Evolutionary conservation across 2,329 filamentous ascomycete genomes (phyloP).

Genomic region (Cercospora canescens): DNA sequence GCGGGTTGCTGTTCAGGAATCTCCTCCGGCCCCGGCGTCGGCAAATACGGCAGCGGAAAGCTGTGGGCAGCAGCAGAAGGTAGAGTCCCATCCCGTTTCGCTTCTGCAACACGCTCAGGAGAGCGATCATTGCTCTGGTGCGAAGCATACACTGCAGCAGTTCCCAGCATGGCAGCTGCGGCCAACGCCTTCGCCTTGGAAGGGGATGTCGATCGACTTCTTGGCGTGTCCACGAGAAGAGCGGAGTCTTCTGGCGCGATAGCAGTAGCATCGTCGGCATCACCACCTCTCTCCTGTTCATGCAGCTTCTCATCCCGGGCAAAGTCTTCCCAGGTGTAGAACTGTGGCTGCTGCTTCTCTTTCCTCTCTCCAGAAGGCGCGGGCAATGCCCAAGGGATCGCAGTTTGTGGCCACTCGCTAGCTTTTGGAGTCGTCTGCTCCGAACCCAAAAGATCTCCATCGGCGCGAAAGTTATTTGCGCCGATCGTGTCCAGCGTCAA

Average conservation of each 20-base stretch:
- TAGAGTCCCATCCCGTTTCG: background rate
- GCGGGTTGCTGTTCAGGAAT: background rate
- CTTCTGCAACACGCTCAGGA: constrained; percentile 8
- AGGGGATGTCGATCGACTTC: constrained; percentile 19
- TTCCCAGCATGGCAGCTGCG: constrained; percentile 31
- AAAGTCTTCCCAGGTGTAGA: constrained; percentile 41
- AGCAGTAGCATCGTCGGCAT: background rate
- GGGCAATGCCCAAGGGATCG: constrained; percentile 10
- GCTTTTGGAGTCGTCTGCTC: constrained; percentile 70
- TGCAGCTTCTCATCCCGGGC: constrained; percentile 35
- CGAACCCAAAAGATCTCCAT: constrained; percentile 56
- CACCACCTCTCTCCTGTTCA: constrained; percentile 8
- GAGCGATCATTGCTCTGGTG: constrained; percentile 18
- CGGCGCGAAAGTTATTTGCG: constrained; percentile 21
- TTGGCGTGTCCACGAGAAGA: background rate
- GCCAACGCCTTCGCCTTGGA: constrained; percentile 23
- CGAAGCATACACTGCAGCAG: constrained; percentile 29
- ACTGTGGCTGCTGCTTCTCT: constrained; percentile 35
- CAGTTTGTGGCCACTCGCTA: constrained; percentile 41
- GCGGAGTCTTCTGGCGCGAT: background rate
- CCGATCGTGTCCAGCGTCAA: constrained; percentile 29
- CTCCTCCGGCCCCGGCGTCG: background rate
- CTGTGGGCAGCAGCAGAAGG: constrained; percentile 6
- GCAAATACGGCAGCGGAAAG: constrained; percentile 17
- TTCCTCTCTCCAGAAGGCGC: constrained; percentile 16